Evolutionary conservation across 2,329 filamentous ascomycete species (phyloP), one percentile per base, ranked within the genome.

Genomic region (Aspergillus candidus): DNA sequence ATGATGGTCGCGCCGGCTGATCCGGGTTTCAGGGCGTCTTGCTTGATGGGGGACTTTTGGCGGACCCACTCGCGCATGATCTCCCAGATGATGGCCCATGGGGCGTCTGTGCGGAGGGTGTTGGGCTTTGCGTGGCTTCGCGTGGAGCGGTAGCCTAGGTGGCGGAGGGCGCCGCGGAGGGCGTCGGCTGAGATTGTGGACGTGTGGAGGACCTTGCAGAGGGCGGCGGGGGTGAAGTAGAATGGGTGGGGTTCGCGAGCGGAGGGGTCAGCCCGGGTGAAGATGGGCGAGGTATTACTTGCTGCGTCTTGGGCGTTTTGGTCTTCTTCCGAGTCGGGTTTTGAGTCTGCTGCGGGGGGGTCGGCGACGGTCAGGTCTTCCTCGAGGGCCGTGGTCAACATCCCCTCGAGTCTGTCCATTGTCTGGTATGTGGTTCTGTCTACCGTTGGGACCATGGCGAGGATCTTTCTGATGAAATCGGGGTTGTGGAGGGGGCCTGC

Each of bases 41-140:
- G 79, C 61, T 86, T 94, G 46, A 94, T 75, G 0, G 90, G 89
- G 0, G 79, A 76, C 57, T 84, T 86, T 61, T 94, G 88, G 17
- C 84, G 79, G 11, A 86, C 80, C 88, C 89, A 98, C 67, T 95
- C 89, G 18, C 87, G 78, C 80, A 97, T 93, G 22, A 97, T 73
- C 62, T 94, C 86, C 90, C 93, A 97, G 38, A 98, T 78, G 0
- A 88, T 82, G 4, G 74, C 74, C 89, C 89, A 98, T 0, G 90
- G 87, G 11, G 93, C 93, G 66, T 97, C 82, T 0, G 93, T 97
- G 71, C 94, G 94, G 67, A 97, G 82, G 58, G 87, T 93, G 18
- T 90, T 91, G 0, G 88, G 78, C 54, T 89, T 88, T 56, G 88
- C 88, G 66, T 98, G 93, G 55, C 87, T 94, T 57, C 91, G 81